Evolutionary conservation across 768 basidiomycete genomes (phyloP).

Genomic region (Trametes gibbosa): DNA sequence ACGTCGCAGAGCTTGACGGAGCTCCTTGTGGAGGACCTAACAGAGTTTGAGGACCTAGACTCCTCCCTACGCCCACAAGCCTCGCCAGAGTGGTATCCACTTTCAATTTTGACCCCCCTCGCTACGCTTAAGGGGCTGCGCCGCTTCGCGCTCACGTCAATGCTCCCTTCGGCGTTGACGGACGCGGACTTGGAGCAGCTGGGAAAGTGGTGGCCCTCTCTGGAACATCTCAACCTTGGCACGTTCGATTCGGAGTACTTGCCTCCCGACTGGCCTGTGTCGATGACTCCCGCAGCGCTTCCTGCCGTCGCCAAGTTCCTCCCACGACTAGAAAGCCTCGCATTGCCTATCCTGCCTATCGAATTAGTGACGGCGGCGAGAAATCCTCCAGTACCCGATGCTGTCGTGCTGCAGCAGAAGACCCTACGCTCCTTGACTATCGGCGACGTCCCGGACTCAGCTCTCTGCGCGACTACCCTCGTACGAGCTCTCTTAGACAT

Average conservation of each 20-base stretch:
- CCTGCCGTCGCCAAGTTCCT: conserved; percentile 23
- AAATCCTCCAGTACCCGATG: conserved; percentile 1
- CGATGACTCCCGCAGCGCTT: conserved; percentile 23
- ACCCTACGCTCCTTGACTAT: conserved; percentile 19
- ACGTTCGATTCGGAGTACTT: conserved; percentile 20
- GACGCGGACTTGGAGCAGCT: conserved; percentile 27
- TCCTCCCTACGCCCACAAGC: background rate
- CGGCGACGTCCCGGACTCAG: conserved; percentile 20
- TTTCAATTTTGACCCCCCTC: conserved; percentile 28
- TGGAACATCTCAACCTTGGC: conserved; percentile 28
- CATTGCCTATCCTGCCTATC: conserved; percentile 20
- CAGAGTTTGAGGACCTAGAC: conserved; percentile 11
- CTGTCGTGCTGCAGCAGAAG: conserved; percentile 10
- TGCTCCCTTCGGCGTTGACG: conserved; percentile 26
- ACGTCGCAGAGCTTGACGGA: conserved; percentile 19
- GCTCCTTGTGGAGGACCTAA: conserved; percentile 21
- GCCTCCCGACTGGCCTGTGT: conserved; percentile 16
- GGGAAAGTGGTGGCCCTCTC: conserved; percentile 30
- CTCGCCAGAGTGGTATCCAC: conserved; percentile 18
- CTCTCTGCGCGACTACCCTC: background rate
- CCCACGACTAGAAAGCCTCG: conserved; percentile 20
- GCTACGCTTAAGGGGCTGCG: conserved; percentile 25
- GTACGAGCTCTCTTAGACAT: conserved; percentile 1
- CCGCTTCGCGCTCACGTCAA: conserved; percentile 25
- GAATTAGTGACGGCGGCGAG: conserved; percentile 16